Conservation (phyloP, 169 alveolate genomes). For the Plasmodium knowlesi region DNA sequence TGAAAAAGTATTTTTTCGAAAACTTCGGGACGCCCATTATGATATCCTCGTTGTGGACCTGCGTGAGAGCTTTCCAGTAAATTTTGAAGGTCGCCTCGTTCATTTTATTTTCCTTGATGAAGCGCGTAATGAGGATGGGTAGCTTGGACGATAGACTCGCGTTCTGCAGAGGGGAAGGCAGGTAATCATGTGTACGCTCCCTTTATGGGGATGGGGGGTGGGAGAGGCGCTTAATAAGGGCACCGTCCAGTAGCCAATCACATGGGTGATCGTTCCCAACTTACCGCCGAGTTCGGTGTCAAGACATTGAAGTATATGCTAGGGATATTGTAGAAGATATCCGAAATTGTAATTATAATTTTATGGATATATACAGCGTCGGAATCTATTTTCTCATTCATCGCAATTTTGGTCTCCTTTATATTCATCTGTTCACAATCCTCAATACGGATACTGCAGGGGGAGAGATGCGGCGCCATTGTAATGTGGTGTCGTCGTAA, state of each 20-base stretch:
- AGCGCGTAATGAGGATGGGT: constrained; percentile 54
- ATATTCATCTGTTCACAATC: constrained; percentile 43
- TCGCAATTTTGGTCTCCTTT: constrained; percentile 36
- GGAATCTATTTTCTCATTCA: constrained; percentile 37
- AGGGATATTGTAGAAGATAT: constrained; percentile 63
- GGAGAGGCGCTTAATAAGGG: no score
- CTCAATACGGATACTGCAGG: constrained; percentile 32
- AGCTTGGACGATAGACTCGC: constrained; percentile 26
- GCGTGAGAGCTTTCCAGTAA: constrained; percentile 71
- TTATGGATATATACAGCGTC: constrained; percentile 27
- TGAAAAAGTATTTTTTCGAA: constrained; percentile 42
- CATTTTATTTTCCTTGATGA: constrained; percentile 72
- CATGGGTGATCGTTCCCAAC: not conserved
- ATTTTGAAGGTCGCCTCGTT: constrained; percentile 52
- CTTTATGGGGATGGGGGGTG: no score
- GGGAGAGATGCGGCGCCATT: not conserved
- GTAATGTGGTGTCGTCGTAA: no score
- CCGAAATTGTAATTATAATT: constrained; percentile 13
- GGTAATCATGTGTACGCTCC: not conserved
- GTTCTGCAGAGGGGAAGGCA: constrained; percentile 1
- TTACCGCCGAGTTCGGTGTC: constrained; percentile 19
- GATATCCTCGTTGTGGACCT: constrained; percentile 62
- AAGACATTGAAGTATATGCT: constrained; percentile 23
- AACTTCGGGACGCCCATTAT: constrained; percentile 64
- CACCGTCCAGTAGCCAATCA: no score